Evolutionary conservation across 306 rosid genomes (phyloP).

Genomic region (Begonia loranthoides): DNA sequence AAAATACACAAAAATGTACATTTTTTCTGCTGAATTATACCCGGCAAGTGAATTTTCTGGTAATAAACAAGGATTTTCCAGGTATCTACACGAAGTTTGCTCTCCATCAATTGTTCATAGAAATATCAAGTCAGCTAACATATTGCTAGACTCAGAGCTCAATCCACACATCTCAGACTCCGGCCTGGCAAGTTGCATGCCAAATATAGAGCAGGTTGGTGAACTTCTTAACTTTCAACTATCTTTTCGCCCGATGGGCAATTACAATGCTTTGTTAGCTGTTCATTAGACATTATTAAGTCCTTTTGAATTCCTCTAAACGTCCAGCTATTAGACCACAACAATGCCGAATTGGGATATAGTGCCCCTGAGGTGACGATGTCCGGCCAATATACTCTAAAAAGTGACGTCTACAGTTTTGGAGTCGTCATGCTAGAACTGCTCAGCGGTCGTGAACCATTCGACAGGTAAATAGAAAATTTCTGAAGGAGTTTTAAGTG

Average conservation of each 20-base stretch:
- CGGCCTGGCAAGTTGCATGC: conserved; percentile 66
- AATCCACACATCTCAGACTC: conserved; percentile 88
- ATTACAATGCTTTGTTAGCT: neutral
- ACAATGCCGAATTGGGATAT: conserved; percentile 53
- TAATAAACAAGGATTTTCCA: conserved; percentile 16
- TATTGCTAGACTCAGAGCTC: conserved; percentile 68
- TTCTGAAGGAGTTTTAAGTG: no score
- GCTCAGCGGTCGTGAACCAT: conserved; percentile 83
- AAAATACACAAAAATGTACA: no score
- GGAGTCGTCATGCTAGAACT: conserved; percentile 98
- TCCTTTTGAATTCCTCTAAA: neutral
- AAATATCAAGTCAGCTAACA: conserved; percentile 73
- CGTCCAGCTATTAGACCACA: conserved; percentile 47
- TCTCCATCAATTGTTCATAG: conserved; percentile 89
- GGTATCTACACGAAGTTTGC: conserved; percentile 94
- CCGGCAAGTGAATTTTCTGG: neutral
- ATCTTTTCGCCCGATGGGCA: neutral
- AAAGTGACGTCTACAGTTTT: conserved; percentile 85
- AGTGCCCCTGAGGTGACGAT: conserved; percentile 77
- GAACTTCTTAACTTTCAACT: neutral
- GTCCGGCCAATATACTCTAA: conserved; percentile 59
- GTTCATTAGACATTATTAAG: no score
- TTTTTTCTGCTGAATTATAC: no score
- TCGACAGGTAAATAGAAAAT: conserved; percentile 50
- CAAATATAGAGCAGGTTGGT: conserved; percentile 57